Percentiles rank a stretch among this genome's conserved stretches.
phyloP scores from a whole-genome alignment of 768 basidiomycete species.

The Hypholoma sublateritium region DNA sequence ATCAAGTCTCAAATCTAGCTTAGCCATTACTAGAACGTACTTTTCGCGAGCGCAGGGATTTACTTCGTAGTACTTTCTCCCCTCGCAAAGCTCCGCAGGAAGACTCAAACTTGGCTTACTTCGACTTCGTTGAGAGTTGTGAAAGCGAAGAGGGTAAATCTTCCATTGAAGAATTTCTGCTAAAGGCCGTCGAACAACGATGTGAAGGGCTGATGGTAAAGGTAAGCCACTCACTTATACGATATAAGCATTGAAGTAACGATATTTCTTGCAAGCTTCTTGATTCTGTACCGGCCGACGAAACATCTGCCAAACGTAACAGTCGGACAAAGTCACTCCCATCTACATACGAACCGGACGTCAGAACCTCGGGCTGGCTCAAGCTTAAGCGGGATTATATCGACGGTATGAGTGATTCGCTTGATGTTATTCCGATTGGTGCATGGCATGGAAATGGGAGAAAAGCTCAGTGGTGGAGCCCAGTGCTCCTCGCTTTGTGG shows the following conservation, averaged over 20 bases:
- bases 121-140: constrained; percentile 73
- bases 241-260: background rate
- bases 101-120: constrained; percentile 52
- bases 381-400: constrained; percentile 95
- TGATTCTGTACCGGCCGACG: constrained; percentile 45
- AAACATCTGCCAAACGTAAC: constrained; percentile 28
- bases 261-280: constrained; percentile 48
- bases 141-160: constrained; percentile 62
- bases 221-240: constrained; percentile 29
- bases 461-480: constrained; percentile 92
- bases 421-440: constrained; percentile 70
- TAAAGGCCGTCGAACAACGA: constrained; percentile 68
- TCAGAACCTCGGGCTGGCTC: constrained; percentile 83
- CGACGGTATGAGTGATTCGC: constrained; percentile 71
- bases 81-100: constrained; percentile 37
- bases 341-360: constrained; percentile 90
- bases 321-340: constrained; percentile 65
- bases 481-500: constrained; percentile 78
- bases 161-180: constrained; percentile 75
- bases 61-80: constrained; percentile 66
- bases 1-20: background rate
- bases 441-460: constrained; percentile 92
- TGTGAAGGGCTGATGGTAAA: constrained; percentile 97
- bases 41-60: constrained; percentile 67
- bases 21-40: constrained; percentile 68